A percentile compares a stretch with the other conserved stretches of the same genome.
These are phyloP conservation scores for Clitocybe nebularis DNA, from an alignment of 1,284 basidiomycete genomes.

Conservation along the genomic window DNA sequence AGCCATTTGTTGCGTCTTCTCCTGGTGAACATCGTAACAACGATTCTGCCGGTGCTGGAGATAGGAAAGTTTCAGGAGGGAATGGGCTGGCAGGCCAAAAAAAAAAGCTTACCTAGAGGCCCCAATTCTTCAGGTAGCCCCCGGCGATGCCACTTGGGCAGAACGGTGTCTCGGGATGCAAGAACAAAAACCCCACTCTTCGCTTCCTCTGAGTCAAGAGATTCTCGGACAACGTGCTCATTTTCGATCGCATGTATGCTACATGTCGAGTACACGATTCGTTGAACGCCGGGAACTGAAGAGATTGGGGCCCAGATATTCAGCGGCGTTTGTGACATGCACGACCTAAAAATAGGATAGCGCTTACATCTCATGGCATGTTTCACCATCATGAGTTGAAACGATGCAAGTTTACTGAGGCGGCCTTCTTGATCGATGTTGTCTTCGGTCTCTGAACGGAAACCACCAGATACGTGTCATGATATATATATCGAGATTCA, in stretches of 20 bases:
- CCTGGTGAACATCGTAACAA: slow-evolving; percentile 83
- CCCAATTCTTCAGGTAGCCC: slow-evolving; percentile 66
- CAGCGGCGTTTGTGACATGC: too few species aligned
- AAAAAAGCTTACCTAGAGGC: slow-evolving; percentile 33
- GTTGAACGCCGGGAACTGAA: slow-evolving; percentile 60
- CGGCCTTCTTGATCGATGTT: slow-evolving; percentile 59
- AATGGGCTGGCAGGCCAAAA: neutral
- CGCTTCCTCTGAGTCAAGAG: slow-evolving; percentile 70
- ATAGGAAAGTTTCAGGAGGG: slow-evolving; percentile 1
- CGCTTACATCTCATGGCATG: slow-evolving; percentile 91
- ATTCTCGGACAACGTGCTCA: slow-evolving; percentile 67
- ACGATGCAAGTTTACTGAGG: slow-evolving; percentile 76
- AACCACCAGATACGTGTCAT: too few species aligned
- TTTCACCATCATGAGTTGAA: slow-evolving; percentile 90
- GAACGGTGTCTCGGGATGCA: slow-evolving; percentile 58
- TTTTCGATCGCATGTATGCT: slow-evolving; percentile 91
- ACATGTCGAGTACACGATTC: slow-evolving; percentile 96
- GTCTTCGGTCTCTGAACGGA: slow-evolving; percentile 40
- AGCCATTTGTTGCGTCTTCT: slow-evolving; percentile 89
- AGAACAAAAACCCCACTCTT: slow-evolving; percentile 56
- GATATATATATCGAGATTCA: too few species aligned
- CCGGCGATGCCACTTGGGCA: slow-evolving; percentile 78
- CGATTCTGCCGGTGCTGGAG: slow-evolving; percentile 56
- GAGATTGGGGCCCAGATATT: slow-evolving; percentile 8
- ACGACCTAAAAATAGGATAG: slow-evolving; percentile 8